Evolutionary conservation across 1,284 basidiomycete species (phyloP), one percentile per base, ranked within the genome.

Genomic region (Trametes versicolor): DNA sequence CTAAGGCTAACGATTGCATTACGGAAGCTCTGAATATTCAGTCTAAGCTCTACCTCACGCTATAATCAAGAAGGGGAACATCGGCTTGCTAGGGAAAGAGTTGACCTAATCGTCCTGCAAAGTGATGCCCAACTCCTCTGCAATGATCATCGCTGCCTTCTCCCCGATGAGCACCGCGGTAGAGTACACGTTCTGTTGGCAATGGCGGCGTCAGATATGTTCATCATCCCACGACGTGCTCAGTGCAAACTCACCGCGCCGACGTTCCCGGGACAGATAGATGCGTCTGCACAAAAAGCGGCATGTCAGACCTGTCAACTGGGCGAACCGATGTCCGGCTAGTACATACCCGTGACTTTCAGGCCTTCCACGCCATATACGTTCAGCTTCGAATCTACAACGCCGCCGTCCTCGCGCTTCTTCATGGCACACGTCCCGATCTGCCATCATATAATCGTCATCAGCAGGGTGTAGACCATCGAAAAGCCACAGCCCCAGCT

Each of bases 361-460:
- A 94, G 79, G 75, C 90, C 89, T 69, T 82, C 74, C 4, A 89
- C 87, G 45, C 90, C 92, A 74, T 87, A 91, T 45, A 95, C 92
- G 71, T 85, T 89, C 63, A 93, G 81, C 57, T 85, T 82, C 2
- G 77, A 75, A 74, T 93, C 91, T 61, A 94, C 88, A 25, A 94
- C 91, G 70, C 92, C 92, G 47, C 90, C 91, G 71, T 89, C 74
- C 57, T 85, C 82, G 25, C 86, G 82, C 27, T 89, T 89, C 71
- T 92, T 90, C 92, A 93, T 93, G 12, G 91, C 87, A 80, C 70
- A 74, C 21, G 70, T 73, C 2, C 71, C 72, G 8, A 72, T 64
- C 70, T 72, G 65, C 0, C 12, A 0, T 15, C 25, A 50, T 15
- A 17, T 10, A 17, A 12, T 27, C 2, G 32, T 21, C 1, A 43